A percentile compares a stretch with the other conserved stretches of the same genome.
Evolutionary conservation across 495 filamentous ascomycete species (phyloP).

Genomic region (Neurospora terricola): DNA sequence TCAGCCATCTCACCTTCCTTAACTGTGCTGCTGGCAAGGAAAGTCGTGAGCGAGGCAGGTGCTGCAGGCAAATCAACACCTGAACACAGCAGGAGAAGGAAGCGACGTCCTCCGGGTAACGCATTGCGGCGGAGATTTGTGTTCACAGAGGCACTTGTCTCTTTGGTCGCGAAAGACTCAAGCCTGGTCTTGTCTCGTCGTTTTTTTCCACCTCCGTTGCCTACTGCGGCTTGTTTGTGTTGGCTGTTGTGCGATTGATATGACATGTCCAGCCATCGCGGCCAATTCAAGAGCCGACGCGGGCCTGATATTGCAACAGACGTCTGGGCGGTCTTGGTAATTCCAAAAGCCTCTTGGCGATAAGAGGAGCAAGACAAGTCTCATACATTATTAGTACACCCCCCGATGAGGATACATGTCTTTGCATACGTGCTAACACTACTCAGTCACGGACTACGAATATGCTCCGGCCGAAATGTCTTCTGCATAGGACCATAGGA

Average conservation of each 20-base stretch:
- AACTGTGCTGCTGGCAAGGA: not conserved
- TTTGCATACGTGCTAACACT: not conserved
- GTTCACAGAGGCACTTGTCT: not conserved
- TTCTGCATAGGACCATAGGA: not conserved
- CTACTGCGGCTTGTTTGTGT: not conserved
- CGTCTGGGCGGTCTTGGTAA: conserved; percentile 13
- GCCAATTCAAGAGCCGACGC: conserved; percentile 5
- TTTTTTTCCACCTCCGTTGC: not conserved
- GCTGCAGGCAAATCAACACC: not conserved
- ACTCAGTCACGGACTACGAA: not conserved
- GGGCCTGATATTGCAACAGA: conserved; percentile 16
- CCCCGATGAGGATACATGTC: not conserved
- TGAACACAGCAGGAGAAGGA: not conserved
- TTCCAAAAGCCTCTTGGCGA: conserved; percentile 16
- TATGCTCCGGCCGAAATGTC: not conserved
- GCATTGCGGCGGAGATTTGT: not conserved
- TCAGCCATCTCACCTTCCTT: not conserved
- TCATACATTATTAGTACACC: not conserved
- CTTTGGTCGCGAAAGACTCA: not conserved
- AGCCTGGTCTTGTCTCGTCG: not conserved
- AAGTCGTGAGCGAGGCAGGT: not conserved
- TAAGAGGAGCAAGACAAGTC: not conserved
- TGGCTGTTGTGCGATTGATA: not conserved
- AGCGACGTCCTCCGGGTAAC: not conserved
- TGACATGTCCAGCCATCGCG: not conserved